These are phyloP conservation scores for Castanospermum australe DNA, from an alignment of 306 rosid genomes.

Conservation along the genomic window DNA sequence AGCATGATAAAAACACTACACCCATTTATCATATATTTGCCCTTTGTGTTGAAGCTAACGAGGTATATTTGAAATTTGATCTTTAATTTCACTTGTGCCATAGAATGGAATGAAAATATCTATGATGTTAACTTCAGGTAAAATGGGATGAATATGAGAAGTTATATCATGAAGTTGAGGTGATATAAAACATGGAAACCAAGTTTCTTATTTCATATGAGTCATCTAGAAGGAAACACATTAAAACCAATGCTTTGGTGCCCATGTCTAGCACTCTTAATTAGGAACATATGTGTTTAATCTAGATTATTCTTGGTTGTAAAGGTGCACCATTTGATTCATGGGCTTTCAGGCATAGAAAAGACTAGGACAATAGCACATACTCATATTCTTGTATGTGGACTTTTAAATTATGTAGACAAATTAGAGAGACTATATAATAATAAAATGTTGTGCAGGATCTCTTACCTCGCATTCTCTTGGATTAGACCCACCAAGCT, in stretches of 20 bases:
- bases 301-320: neutral
- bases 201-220: slow-evolving; percentile 50
- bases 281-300: neutral
- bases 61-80: too few species aligned
- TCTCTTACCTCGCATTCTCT: too few species aligned
- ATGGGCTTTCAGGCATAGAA: neutral
- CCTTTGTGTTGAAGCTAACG: too few species aligned
- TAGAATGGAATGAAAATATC: too few species aligned
- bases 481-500: too few species aligned
- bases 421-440: too few species aligned
- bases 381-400: too few species aligned
- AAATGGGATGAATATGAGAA: slow-evolving; percentile 41
- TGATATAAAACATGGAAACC: slow-evolving; percentile 28
- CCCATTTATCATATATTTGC: slow-evolving; percentile 38
- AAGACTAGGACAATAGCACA: neutral
- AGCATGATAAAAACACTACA: neutral
- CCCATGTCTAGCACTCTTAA: neutral
- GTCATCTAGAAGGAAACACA: slow-evolving; percentile 26
- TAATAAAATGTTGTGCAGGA: too few species aligned
- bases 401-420: too few species aligned
- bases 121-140: too few species aligned
- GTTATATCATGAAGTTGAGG: slow-evolving; percentile 47
- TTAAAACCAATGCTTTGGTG: neutral
- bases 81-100: too few species aligned
- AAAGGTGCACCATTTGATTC: neutral